A percentile compares a stretch with the other conserved stretches of the same genome.
phyloP scores from a whole-genome alignment of 1,284 basidiomycete species.

The Hypsizygus ulmarius region DNA sequence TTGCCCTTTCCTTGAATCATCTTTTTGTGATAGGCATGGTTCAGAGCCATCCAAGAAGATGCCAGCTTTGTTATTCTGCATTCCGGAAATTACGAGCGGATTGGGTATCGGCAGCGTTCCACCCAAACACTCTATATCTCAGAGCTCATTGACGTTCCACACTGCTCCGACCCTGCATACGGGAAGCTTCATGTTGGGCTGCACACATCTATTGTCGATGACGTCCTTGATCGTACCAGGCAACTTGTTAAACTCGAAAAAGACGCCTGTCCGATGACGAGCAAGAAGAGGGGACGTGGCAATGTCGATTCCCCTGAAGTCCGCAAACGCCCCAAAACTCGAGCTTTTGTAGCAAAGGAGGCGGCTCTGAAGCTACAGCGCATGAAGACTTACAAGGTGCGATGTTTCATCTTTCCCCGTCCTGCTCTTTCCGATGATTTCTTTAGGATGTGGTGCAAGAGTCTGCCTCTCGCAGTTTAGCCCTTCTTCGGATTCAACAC shows the following conservation, averaged over 20 bases:
- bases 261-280: not conserved
- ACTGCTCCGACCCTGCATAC: constrained; percentile 15
- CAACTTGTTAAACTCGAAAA: constrained; percentile 2
- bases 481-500: constrained; percentile 15
- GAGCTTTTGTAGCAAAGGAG: not conserved
- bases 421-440: too few species aligned
- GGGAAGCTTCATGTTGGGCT: constrained; percentile 20
- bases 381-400: too few species aligned
- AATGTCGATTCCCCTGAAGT: not conserved
- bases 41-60: constrained; percentile 19
- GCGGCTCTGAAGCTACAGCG: not conserved
- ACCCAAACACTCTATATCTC: constrained; percentile 23
- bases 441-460: not conserved
- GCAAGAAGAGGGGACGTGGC: not conserved
- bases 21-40: constrained; percentile 17
- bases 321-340: not conserved
- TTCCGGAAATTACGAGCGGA: constrained; percentile 20
- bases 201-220: constrained; percentile 17
- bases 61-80: constrained; percentile 20
- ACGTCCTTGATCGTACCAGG: constrained; percentile 14
- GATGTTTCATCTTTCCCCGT: too few species aligned
- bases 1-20: not conserved
- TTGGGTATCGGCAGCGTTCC: constrained; percentile 21
- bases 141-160: constrained; percentile 14
- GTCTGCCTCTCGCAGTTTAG: not conserved